Conservation (phyloP, 2,329 filamentous ascomycete genomes). For the Onygenales sp. region DNA sequence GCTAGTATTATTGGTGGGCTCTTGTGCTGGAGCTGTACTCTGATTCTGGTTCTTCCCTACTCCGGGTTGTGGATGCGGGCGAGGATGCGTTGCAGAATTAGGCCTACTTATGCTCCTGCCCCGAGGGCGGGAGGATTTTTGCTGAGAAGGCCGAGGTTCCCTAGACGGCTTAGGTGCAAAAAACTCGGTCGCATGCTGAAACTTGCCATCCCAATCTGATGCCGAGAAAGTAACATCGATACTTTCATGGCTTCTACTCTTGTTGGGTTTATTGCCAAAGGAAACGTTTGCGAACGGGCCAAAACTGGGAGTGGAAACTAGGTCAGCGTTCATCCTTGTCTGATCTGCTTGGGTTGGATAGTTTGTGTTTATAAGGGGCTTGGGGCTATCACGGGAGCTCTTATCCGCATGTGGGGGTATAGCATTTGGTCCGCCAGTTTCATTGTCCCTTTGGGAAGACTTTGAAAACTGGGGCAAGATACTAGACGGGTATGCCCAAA, state of each 20-base stretch:
- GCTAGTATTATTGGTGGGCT: constrained; percentile 7
- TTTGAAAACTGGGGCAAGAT: constrained; percentile 15
- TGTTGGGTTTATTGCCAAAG: constrained; percentile 15
- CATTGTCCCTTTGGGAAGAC: not conserved
- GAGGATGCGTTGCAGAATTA: constrained; percentile 12
- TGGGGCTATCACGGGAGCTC: not conserved
- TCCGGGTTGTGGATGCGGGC: constrained; percentile 10
- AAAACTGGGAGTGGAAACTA: constrained; percentile 4
- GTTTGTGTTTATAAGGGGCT: not conserved
- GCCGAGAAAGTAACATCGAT: constrained; percentile 33
- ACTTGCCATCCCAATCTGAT: constrained; percentile 30
- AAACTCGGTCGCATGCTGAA: constrained; percentile 25
- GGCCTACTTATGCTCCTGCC: constrained; percentile 15
- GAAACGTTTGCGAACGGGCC: constrained; percentile 4
- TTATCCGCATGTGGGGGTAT: not conserved
- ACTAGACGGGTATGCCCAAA: constrained; percentile 18
- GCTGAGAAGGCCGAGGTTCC: constrained; percentile 14
- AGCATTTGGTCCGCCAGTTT: not conserved
- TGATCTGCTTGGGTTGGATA: not conserved
- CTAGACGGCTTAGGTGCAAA: constrained; percentile 23
- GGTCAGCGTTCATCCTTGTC: constrained; percentile 2
- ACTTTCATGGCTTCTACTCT: constrained; percentile 25
- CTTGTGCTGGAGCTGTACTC: constrained; percentile 9
- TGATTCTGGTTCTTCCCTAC: constrained; percentile 14
- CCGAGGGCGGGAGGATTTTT: constrained; percentile 14